Conservation (phyloP, 2,329 filamentous ascomycete genomes). For the Colletotrichum sp. region DNA sequence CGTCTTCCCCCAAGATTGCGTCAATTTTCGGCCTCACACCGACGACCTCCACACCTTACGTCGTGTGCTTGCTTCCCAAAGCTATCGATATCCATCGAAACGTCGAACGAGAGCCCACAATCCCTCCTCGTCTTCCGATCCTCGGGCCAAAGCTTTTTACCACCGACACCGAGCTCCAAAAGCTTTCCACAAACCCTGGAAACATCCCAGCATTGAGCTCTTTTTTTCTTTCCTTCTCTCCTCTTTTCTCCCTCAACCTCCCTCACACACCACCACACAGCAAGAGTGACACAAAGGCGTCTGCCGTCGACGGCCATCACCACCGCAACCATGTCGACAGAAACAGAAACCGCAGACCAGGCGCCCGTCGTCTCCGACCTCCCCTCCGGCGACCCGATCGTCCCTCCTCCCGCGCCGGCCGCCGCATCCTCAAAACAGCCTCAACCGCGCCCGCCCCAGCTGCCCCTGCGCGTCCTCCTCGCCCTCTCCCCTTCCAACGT, state of each 20-base stretch:
- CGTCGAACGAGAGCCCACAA: conserved; percentile 10
- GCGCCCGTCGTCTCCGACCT: conserved; percentile 34
- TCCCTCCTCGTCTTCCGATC: conserved; percentile 11
- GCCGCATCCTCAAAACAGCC: background rate
- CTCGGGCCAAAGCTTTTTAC: conserved; percentile 15
- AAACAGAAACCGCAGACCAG: conserved; percentile 19
- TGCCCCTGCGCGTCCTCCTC: conserved; percentile 33
- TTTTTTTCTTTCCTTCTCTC: background rate
- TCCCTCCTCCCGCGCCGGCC: conserved; percentile 24
- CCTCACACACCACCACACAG: background rate
- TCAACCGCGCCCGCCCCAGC: conserved; percentile 21
- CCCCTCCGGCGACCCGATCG: conserved; percentile 40
- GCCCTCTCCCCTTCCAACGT: conserved; percentile 41
- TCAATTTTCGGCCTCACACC: background rate
- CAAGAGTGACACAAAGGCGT: background rate
- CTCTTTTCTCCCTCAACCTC: background rate
- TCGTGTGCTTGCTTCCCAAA: background rate
- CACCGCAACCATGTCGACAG: conserved; percentile 16
- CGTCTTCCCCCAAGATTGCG: background rate
- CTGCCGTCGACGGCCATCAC: background rate
- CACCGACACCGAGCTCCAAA: conserved; percentile 6
- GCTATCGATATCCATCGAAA: conserved; percentile 2
- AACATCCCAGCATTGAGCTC: background rate
- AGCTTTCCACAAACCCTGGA: background rate
- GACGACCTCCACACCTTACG: background rate